A percentile compares a stretch with the other conserved stretches of the same genome.
These are phyloP conservation scores for Aphanomyces astaci DNA, from an alignment of 352 stramenopile species.

Conservation along the genomic window DNA sequence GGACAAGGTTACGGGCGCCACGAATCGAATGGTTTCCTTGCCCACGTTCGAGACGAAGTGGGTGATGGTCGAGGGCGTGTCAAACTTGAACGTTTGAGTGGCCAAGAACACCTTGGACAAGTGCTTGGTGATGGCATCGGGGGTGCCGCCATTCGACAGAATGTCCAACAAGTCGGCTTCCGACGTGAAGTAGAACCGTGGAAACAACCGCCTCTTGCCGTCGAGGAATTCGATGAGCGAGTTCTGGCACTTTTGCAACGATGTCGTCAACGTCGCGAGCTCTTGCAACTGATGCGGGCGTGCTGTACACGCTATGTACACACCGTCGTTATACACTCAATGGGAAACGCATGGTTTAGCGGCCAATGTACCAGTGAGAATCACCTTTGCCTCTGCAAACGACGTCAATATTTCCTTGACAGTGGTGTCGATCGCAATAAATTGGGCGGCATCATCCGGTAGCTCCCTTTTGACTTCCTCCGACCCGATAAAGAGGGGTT, in stretches of 20 bases:
- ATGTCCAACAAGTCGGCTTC: slow-evolving; percentile 92
- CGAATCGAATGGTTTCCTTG: slow-evolving; percentile 85
- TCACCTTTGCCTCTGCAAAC: slow-evolving; percentile 29
- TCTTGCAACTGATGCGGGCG: slow-evolving; percentile 46
- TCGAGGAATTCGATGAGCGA: slow-evolving; percentile 93
- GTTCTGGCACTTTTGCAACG: slow-evolving; percentile 90
- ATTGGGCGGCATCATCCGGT: slow-evolving; percentile 83
- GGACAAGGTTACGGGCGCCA: slow-evolving; percentile 75
- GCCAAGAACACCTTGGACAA: slow-evolving; percentile 85
- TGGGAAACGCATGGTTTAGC: not conserved
- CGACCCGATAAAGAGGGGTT: slow-evolving; percentile 91
- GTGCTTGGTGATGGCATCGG: slow-evolving; percentile 85
- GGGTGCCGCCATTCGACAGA: slow-evolving; percentile 87
- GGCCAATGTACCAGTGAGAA: slow-evolving; percentile 27
- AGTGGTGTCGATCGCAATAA: slow-evolving; percentile 82
- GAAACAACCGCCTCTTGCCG: slow-evolving; percentile 86
- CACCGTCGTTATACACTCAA: not conserved
- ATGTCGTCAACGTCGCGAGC: slow-evolving; percentile 59
- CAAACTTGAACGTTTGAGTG: slow-evolving; percentile 52
- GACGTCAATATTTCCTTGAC: slow-evolving; percentile 30
- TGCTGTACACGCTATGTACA: slow-evolving; percentile 55
- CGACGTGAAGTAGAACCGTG: slow-evolving; percentile 94
- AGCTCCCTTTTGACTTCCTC: slow-evolving; percentile 93
- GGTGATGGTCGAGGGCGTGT: slow-evolving; percentile 57
- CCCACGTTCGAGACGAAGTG: slow-evolving; percentile 88